Evolutionary conservation across 2,329 filamentous ascomycete species (phyloP).

Genomic region (Alternaria sp.): DNA sequence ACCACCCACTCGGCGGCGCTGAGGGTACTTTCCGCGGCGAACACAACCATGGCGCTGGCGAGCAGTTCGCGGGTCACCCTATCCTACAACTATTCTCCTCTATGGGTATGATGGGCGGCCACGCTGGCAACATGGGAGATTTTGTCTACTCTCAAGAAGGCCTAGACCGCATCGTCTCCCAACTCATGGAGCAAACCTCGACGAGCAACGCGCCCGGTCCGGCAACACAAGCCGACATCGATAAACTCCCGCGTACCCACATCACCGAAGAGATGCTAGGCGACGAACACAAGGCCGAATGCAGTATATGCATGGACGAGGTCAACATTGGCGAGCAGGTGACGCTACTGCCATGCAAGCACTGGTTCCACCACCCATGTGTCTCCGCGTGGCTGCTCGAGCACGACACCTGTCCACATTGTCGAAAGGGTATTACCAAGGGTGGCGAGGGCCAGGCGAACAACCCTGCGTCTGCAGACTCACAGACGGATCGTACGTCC

Average conservation of each 20-base stretch:
- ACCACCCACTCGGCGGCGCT: conserved; percentile 9
- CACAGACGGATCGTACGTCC: conserved; percentile 10
- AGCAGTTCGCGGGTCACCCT: conserved; percentile 36
- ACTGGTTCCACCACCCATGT: conserved; percentile 91
- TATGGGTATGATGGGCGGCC: conserved; percentile 33
- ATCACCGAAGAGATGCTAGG: conserved; percentile 74
- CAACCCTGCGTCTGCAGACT: conserved; percentile 3
- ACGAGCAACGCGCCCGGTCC: conserved; percentile 81
- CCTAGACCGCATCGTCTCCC: conserved; percentile 84
- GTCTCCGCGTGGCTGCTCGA: conserved; percentile 84
- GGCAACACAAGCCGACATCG: conserved; percentile 77
- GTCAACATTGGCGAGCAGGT: conserved; percentile 76
- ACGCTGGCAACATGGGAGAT: conserved; percentile 66
- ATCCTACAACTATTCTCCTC: conserved; percentile 54
- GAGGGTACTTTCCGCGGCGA: conserved; percentile 14
- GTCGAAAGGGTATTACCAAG: conserved; percentile 63
- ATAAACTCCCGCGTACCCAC: conserved; percentile 72
- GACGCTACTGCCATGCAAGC: conserved; percentile 80
- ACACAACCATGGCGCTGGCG: conserved; percentile 10
- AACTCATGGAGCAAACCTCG: conserved; percentile 84
- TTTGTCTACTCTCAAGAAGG: conserved; percentile 91
- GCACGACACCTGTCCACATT: conserved; percentile 92
- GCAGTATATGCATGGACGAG: conserved; percentile 93
- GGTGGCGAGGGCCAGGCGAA: conserved; percentile 25
- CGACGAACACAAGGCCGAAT: conserved; percentile 74